Evolutionary conservation across 306 rosid species (phyloP), one percentile per base, ranked within the genome.

Genomic region (Cucurbita argyrosperma): DNA sequence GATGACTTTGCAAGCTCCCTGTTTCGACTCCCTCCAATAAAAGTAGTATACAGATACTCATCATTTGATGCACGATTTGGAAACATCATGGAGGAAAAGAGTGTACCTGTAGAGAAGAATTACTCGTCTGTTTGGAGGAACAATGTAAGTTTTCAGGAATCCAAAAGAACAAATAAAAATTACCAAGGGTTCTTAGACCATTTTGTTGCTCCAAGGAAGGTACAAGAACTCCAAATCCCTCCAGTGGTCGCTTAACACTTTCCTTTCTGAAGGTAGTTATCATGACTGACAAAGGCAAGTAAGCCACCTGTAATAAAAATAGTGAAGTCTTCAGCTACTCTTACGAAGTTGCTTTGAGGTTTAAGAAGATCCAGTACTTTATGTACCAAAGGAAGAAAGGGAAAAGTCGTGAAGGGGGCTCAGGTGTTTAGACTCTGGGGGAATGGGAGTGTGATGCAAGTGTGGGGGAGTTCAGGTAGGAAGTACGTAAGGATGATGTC

Each of bases 151-250:
- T 64, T 45, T 80, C 64, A 66, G 80, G 57, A 38, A 78, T 43
- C 72, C 39, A 66, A 45, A 39, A 43, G 37, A 43, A 19, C n/a
- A 50, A 57, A 30, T 58, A 79, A 85, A 83, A 76, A 70, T 90
- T 90, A 93, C 98, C 98, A 49, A 93, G 93, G 73, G 96, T 93
- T 84, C 83, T 86, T 37, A 90, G 85, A 76, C 96, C 96, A 70
- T 87, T 88, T 76, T 84, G 79, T 85, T 83, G 86, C 81, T 93
- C 98, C 76, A 81, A 83, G 23, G 98, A 86, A 78, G 98, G 98
- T 77, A 93, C 92, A 68, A 93, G 98, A 78, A 90, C 93, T 71
- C 96, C 98, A 72, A 93, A 93, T 78, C 98, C 98, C 79, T 93
- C 98, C 56, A 93, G 92, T 52, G 98, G 93, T 80, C 86, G 86